Base-by-base conservation (phyloP, 169 alveolate species). In the Babesia ovata region DNA sequence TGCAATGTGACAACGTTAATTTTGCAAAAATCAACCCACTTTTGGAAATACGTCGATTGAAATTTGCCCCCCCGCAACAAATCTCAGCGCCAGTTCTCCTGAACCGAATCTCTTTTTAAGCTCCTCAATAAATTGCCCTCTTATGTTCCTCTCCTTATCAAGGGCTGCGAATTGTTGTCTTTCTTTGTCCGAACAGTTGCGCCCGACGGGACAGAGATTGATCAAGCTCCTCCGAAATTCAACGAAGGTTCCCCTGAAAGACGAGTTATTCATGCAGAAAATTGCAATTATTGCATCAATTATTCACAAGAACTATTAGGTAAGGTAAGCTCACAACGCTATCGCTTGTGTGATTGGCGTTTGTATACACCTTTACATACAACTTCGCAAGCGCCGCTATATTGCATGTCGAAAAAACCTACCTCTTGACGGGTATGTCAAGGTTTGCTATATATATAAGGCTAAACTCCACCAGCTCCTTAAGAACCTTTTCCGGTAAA, bases 21-120 rank as follows among this genome's bases (percentile, higher is more conserved):
- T 33, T 33, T 4, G 39, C 39, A 33, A 6, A 33, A 33, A 33
- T 2, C 39, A 46, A 67, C 84, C 53, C 60, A 93, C 97, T 45
- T 69, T 69, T 21, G 98, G 99, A 71, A 95, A 98, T 26, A 93
- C 95, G 86, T 98, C 99, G 52, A 98, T 90, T 50, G 98, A 93
- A 24, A 97, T 97, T 85, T 98, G 95, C 0, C 99, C 99, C 21
- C 99, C 99, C 45, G 97, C 94, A 22, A 98, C 91, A 82, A 93
- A 95, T 44, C 90, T 85, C 24, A 98, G 84, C 36, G 82, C 84
- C 19, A 65, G 83, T 26, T 93, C 93, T 2, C 4, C 22, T 12
- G 26, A 24, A 17, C 26, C 29, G 45, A 70, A 79, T 44, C 74
- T 54, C 4, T 50, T 65, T 12, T 21, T 42, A 11, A 81, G 63